Base-by-base conservation (phyloP, 495 filamentous ascomycete species). In the Podospora bellae-mahoneyi region DNA sequence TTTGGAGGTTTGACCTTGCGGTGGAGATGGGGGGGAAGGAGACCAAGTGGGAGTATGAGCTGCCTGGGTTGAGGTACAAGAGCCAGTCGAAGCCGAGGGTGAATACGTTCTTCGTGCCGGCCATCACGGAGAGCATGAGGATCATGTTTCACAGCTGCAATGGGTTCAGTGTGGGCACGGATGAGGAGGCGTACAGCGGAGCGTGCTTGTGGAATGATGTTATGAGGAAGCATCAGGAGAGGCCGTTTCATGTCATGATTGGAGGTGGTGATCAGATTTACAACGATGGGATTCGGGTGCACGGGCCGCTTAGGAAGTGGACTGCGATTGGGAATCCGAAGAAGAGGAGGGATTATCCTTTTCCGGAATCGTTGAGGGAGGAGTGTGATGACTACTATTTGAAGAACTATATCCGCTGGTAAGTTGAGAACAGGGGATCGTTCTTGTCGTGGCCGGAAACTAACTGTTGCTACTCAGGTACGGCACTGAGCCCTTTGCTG, bases 111-210 rank as follows among this genome's bases (percentile, higher is more conserved):
- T 90, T 85, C 62, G 85, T 96, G 18, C 94, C 94, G 2, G 90
- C 92, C 3, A 80, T 82, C 61, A 80, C 87, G 30, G 89, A 97
- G 78, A 94, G 91, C 26, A 97, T 98, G 93, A 88, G 93, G 69
- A 90, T 97, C 68, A 92, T 97, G 85, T 97, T 98, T 80, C 90
- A 96, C 79, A 96, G 92, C 30, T 97, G 93, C 80, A 98, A 97
- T 80, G 94, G 94, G 61, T 97, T 98, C 79, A 94, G 91, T 56
- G 92, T 97, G 28, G 93, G 93, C 60, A 97, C 92, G 6, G 91
- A 97, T 76, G 89, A 94, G 79, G 85, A 92, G 2, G 90, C 88
- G 48, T 97, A 89, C 87, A 86, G 88, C 58, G 94, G 94, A 0
- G 88, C 90, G 10, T 89, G 87, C 19, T 83, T 97, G 64, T 97